Base-by-base conservation (phyloP, 371 early-diverging fungal species). In the Funneliformis caledonium region DNA sequence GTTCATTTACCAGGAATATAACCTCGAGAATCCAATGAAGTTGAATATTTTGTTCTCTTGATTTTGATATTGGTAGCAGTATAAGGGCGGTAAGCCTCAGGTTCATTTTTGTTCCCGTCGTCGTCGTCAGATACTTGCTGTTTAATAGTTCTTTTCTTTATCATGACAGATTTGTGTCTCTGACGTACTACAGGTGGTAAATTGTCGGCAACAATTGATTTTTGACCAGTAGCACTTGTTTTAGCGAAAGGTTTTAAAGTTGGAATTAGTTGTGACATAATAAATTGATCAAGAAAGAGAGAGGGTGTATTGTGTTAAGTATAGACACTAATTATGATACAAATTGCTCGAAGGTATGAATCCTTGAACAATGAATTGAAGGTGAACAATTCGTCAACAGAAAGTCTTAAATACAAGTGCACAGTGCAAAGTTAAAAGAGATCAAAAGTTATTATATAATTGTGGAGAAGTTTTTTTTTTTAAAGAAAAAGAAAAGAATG, bases 21-120 rank as follows among this genome's bases (percentile, higher is more conserved):
- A 33, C 93, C 92, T 69, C 93, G 83, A 7, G 90, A 86, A 82
- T 92, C 93, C 6, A 90, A 86, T 11, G 91, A 90, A 52, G 93
- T 92, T 10, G 92, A 90, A 74, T 92, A 92, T 77, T 88, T 87
- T 68, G 87, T 87, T 65, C 83, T 83, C 80, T 87, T 87, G 78
- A 89, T 85, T 65, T 85, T 86, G 64, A 85, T 86, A 33, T 81
- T 82, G 12, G 85, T 81, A 48, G 80, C 76, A 4, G 80, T 56
- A 73, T 82, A 82, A 16, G 86, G 85, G 11, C 62, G 59, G 45
- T 76, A 76, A 48, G 70, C 70, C 45, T 43, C 70, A 22, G 70
- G 70, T 70, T 70, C 70, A 70, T 70, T 70, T 22, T 43, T 43
- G 70, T 14, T 43, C 12, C 70, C 47, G 11, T 70, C 70, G 47